Evolutionary conservation across 768 basidiomycete species (phyloP).

Genomic region (Coprinopsis strossmayeri): DNA sequence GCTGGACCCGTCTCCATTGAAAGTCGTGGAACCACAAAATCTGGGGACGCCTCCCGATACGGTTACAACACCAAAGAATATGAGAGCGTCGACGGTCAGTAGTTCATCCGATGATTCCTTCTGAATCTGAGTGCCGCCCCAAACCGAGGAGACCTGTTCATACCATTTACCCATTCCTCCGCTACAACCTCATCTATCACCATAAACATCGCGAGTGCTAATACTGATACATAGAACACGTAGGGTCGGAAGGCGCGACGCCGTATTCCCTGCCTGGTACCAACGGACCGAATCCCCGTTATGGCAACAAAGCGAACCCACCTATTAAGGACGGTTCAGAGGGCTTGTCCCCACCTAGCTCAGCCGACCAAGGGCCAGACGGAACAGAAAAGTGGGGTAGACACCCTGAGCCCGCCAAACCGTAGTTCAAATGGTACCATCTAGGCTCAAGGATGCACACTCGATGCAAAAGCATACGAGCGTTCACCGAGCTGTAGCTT

Average conservation of each 20-base stretch:
- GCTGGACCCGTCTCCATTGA: conserved; percentile 6
- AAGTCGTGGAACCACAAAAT: not conserved
- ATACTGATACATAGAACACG: no score
- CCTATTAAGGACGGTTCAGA: conserved; percentile 9
- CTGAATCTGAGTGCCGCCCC: no score
- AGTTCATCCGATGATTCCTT: no score
- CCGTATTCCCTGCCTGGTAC: conserved; percentile 5
- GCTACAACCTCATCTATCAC: no score
- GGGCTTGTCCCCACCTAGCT: conserved; percentile 1
- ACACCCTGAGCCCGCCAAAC: not conserved
- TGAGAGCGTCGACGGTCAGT: conserved; percentile 1
- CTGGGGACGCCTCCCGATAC: conserved; percentile 9
- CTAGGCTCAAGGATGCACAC: no score
- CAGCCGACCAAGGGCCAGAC: conserved; percentile 7
- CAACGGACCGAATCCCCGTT: not conserved
- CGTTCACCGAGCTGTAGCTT: no score
- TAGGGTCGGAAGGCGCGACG: no score
- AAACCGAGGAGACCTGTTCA: no score
- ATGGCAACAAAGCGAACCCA: conserved; percentile 2
- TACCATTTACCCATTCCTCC: no score
- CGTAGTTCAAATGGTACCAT: not conserved
- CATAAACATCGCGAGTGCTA: no score
- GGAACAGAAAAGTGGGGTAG: conserved; percentile 8
- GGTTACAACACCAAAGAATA: conserved; percentile 1
- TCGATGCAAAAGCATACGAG: no score